phyloP scores from a whole-genome alignment of 768 basidiomycete genomes.

The Hypsizygus marmoreus region DNA sequence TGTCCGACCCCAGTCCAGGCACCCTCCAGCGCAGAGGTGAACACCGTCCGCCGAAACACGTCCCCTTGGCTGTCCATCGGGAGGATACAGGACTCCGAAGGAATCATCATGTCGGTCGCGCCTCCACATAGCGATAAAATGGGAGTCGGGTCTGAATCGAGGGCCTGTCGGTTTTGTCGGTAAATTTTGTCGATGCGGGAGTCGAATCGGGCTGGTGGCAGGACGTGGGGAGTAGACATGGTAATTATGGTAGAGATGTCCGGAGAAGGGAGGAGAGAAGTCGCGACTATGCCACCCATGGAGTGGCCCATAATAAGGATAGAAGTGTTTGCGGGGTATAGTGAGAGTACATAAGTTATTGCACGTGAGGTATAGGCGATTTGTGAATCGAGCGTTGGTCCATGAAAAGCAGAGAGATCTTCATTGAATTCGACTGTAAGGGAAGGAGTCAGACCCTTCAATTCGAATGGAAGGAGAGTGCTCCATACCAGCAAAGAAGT shows the following conservation, averaged over 20 bases:
- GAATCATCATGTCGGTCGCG: conserved; percentile 87
- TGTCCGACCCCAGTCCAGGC: conserved; percentile 96
- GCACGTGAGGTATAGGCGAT: conserved; percentile 71
- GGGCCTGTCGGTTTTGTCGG: conserved; percentile 36
- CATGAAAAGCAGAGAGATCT: conserved; percentile 94
- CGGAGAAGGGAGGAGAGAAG: conserved; percentile 68
- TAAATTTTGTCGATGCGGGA: conserved; percentile 78
- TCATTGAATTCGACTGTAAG: conserved; percentile 90
- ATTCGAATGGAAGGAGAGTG: background rate
- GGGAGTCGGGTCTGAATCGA: conserved; percentile 54
- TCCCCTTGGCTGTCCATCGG: conserved; percentile 24
- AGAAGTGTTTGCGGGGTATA: conserved; percentile 63
- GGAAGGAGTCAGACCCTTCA: conserved; percentile 4
- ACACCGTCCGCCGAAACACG: conserved; percentile 63
- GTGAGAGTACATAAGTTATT: conserved; percentile 75
- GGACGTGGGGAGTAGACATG: conserved; percentile 92
- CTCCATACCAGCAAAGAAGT: conserved; percentile 81
- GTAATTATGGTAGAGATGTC: conserved; percentile 82
- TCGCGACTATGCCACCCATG: conserved; percentile 95
- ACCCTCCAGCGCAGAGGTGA: conserved; percentile 87
- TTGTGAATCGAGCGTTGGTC: conserved; percentile 83
- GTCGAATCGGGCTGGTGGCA: conserved; percentile 90
- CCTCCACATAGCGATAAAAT: conserved; percentile 91
- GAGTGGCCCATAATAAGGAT: conserved; percentile 91
- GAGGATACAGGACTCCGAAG: conserved; percentile 85